phyloP scores from a whole-genome alignment of 805 yeast species.

The Millerozyma miso region DNA sequence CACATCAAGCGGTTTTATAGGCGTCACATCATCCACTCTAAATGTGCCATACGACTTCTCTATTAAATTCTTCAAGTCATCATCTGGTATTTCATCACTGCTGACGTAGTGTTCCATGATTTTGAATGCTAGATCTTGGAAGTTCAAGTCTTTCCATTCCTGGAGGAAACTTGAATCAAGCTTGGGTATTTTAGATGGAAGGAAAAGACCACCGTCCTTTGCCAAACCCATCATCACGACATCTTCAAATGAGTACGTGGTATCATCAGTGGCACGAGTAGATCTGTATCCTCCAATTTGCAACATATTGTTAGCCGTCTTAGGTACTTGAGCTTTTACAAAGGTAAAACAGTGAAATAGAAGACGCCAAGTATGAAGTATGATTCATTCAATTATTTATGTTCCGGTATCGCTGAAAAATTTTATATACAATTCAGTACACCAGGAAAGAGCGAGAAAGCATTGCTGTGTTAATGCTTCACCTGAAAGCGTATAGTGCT shows the following conservation, averaged over 20 bases:
- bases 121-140: conserved; percentile 83
- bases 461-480: conserved; percentile 11
- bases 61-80: conserved; percentile 62
- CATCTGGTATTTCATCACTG: conserved; percentile 65
- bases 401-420: not conserved
- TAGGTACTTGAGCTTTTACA: too few species aligned
- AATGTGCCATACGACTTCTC: conserved; percentile 82
- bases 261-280: conserved; percentile 58
- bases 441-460: not conserved
- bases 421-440: not conserved
- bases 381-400: not conserved
- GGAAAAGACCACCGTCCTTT: conserved; percentile 91
- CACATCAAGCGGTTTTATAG: conserved; percentile 61
- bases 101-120: conserved; percentile 78
- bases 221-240: conserved; percentile 90
- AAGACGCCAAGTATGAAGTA: too few species aligned
- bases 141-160: conserved; percentile 70
- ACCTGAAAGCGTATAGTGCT: not conserved
- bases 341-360: too few species aligned
- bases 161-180: conserved; percentile 52
- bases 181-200: conserved; percentile 79
- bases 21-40: conserved; percentile 85
- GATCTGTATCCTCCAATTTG: conserved; percentile 68
- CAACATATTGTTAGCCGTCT: conserved; percentile 2
- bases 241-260: conserved; percentile 66